Percentiles rank a stretch among this genome's conserved stretches.
These are phyloP conservation scores for Candida mesenterica DNA, from an alignment of 1,139 yeast genomes.

Conservation along the genomic window DNA sequence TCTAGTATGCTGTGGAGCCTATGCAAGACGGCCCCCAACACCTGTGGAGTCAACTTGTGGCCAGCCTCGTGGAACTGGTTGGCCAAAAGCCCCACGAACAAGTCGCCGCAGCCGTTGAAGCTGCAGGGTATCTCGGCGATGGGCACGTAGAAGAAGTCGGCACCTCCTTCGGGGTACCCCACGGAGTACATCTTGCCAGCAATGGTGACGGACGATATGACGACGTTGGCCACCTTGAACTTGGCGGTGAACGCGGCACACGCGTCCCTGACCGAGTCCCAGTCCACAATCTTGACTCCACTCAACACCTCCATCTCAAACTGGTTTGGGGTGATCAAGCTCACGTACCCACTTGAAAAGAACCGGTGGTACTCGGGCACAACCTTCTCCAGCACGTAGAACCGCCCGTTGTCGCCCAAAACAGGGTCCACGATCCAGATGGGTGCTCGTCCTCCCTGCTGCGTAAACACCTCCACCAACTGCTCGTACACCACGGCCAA, in stretches of 20 bases:
- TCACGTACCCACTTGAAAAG: conserved; percentile 28
- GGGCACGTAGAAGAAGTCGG: conserved; percentile 25
- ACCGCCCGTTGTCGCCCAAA: conserved; percentile 39
- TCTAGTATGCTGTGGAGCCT: conserved; percentile 32
- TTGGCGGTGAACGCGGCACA: conserved; percentile 18
- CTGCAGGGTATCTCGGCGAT: conserved; percentile 33
- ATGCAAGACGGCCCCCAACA: conserved; percentile 27
- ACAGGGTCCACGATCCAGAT: conserved; percentile 41
- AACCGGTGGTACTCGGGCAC: conserved; percentile 29
- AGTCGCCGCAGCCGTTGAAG: conserved; percentile 49
- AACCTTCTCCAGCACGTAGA: conserved; percentile 35
- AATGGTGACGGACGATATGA: conserved; percentile 34
- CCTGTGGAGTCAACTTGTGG: conserved; percentile 23
- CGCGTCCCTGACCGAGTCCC: conserved; percentile 24
- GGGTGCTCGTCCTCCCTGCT: conserved; percentile 19
- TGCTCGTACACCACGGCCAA: conserved; percentile 49
- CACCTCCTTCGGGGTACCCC: conserved; percentile 19
- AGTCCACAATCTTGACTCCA: conserved; percentile 20
- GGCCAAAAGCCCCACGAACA: conserved; percentile 42
- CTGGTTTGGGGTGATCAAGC: conserved; percentile 40
- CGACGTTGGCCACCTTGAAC: conserved; percentile 29
- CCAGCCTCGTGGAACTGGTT: conserved; percentile 27
- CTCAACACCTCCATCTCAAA: conserved; percentile 39
- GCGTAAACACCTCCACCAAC: conserved; percentile 19
- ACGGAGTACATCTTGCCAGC: conserved; percentile 34